phyloP scores from a whole-genome alignment of 345 rosid species.

The Diplotaxis tenuifolia region DNA sequence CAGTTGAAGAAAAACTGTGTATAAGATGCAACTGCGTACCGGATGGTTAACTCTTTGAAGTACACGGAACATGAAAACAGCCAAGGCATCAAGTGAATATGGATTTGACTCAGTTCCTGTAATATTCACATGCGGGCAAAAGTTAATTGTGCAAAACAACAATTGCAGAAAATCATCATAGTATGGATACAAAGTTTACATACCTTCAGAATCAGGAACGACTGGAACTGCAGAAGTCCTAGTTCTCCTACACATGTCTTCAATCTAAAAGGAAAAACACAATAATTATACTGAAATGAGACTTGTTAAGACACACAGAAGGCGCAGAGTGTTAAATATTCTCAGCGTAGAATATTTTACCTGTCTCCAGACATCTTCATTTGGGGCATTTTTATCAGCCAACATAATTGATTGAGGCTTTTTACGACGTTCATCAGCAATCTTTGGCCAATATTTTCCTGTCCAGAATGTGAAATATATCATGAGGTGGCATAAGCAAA shows the following conservation, averaged over 20 bases:
- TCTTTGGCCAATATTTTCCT: conserved; percentile 89
- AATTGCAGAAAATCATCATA: not conserved
- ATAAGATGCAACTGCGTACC: conserved; percentile 42
- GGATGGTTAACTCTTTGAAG: conserved; percentile 91
- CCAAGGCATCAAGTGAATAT: conserved; percentile 85
- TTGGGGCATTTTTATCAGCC: conserved; percentile 99
- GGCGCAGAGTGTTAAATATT: no score
- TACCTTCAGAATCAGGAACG: conserved; percentile 88
- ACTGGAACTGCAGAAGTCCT: conserved; percentile 88
- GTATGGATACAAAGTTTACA: not conserved
- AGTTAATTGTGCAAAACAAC: not conserved
- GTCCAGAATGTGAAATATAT: conserved; percentile 12
- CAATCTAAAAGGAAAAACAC: conserved; percentile 54
- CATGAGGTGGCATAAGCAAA: conserved; percentile 4
- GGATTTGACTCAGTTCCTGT: conserved; percentile 89
- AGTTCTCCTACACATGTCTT: conserved; percentile 74
- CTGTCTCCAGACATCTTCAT: conserved; percentile 99
- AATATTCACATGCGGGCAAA: conserved; percentile 11
- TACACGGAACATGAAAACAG: conserved; percentile 87
- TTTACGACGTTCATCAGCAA: conserved; percentile 71
- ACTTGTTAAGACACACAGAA: not conserved
- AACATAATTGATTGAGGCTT: conserved; percentile 84
- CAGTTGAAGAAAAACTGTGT: conserved; percentile 5
- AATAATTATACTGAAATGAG: not conserved
- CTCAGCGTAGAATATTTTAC: no score